Evolutionary conservation across 306 rosid species (phyloP), one percentile per base, ranked within the genome.

Genomic region (Myrica gale): DNA sequence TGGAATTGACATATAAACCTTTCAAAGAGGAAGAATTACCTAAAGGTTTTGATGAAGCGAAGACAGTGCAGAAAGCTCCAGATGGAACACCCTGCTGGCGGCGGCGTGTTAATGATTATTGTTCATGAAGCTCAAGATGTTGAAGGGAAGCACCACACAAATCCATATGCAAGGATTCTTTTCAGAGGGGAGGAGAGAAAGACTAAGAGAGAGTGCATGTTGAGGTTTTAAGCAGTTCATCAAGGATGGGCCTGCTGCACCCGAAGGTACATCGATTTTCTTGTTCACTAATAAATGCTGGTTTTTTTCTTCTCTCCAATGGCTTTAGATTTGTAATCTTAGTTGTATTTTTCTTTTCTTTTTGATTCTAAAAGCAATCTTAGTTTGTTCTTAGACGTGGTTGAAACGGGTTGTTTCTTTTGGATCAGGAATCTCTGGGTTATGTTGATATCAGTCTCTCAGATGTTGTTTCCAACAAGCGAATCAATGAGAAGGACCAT

Each of bases 81-180:
- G 83, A 87, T 71, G 96, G 95, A 65, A 90, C 96, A 6, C 96
- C 96, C 98, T 66, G 76, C 83, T 8, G 83, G 91, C 73, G 97
- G 97, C 68, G 98, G 97, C 55, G 43, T 91, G 17, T 89, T 94
- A 4, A 90, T 89, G 56, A 79, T 91, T 63, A 62, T 89, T 54
- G 81, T 94, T 56, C 98, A 91, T 23, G 96, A 90, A 87, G 97
- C 84, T 76, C 89, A 91, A 86, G 96, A 94, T 43, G 71, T 94
- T 53, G 97, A 94, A 80, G 97, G 97, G 82, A 94, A 91, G 84
- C 80, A 89, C 72, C 97, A 94, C 56, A 90, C 91, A 42, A 94
- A 91, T 86, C 98, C 98, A 20, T 86, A 77, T 16, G 96, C 62
- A 5, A 85, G 96, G 26, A 54, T 94, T 81, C 80, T 89, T 13